Evolutionary conservation across 179 eudicot species (phyloP).

Genomic region (Silene noctiflora): DNA sequence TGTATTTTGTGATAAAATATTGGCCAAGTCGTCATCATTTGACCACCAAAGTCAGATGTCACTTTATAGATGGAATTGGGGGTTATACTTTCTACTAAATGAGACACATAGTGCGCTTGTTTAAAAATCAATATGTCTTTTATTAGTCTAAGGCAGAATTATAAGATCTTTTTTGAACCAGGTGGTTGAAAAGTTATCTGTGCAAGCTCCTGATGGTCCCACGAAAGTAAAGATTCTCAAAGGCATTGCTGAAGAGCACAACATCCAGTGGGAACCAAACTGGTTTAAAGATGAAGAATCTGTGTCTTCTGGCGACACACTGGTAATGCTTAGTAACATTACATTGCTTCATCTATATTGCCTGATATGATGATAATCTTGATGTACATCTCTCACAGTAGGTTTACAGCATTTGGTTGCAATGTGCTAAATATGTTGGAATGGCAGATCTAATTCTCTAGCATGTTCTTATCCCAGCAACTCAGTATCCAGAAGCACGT

Average conservation of each 20-base stretch:
- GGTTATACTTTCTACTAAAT: neutral
- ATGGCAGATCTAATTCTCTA: neutral
- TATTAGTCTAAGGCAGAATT: conserved; percentile 18
- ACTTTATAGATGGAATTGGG: neutral
- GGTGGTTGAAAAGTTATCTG: conserved; percentile 90
- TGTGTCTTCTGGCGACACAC: conserved; percentile 43
- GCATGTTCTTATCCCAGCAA: neutral
- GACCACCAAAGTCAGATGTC: neutral
- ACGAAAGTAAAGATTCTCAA: conserved; percentile 70
- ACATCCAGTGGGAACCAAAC: conserved; percentile 73
- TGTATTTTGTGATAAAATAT: neutral
- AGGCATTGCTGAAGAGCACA: conserved; percentile 81
- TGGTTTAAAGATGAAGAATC: conserved; percentile 58
- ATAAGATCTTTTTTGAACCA: conserved; percentile 33
- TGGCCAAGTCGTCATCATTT: neutral
- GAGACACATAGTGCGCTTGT: neutral
- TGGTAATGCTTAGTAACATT: conserved; percentile 40
- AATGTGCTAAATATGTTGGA: neutral
- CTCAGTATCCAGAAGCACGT: neutral
- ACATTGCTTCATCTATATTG: neutral
- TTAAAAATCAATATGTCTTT: neutral
- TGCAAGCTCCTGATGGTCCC: conserved; percentile 75
- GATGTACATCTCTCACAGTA: neutral
- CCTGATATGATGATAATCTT: neutral
- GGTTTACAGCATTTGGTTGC: neutral